These are phyloP conservation scores for Fraxinus nigra DNA, from an alignment of 305 asterid genomes.

Conservation along the genomic window DNA sequence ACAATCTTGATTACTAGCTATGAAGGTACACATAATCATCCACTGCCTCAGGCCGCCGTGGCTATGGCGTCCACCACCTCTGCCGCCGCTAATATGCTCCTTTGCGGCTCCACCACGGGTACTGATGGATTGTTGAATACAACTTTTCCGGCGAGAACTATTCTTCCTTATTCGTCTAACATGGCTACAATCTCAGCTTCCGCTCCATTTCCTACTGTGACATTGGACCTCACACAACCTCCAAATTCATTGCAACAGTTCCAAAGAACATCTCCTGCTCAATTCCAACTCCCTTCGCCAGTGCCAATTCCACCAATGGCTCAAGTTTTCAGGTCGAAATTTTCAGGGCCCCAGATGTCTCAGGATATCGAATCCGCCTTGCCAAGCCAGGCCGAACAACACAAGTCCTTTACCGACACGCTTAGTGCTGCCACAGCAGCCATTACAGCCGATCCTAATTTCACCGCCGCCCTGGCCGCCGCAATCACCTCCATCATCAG, in stretches of 20 bases:
- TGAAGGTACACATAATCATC: conserved; percentile 26
- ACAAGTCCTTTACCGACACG: conserved; percentile 11
- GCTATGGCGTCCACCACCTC: conserved; percentile 28
- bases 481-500: conserved; percentile 23
- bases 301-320: not conserved
- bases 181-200: conserved; percentile 31
- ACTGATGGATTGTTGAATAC: conserved; percentile 19
- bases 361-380: conserved; percentile 11
- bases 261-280: not conserved
- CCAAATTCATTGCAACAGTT: conserved; percentile 6
- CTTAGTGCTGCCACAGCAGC: conserved; percentile 24
- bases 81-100: conserved; percentile 17
- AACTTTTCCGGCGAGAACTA: conserved; percentile 14
- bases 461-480: conserved; percentile 24
- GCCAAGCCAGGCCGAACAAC: not conserved
- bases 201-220: conserved; percentile 27
- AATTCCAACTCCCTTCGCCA: not conserved
- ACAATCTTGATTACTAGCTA: conserved; percentile 18
- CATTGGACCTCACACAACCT: conserved; percentile 26
- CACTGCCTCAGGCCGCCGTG: conserved; percentile 24
- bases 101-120: conserved; percentile 24
- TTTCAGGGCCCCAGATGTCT: conserved; percentile 26
- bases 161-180: conserved; percentile 21
- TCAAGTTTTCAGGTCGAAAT: conserved; percentile 17
- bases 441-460: conserved; percentile 27